A percentile compares a stretch with the other conserved stretches of the same genome.
phyloP scores from a whole-genome alignment of 768 basidiomycete genomes.

The Leccinum subgranulosum region DNA sequence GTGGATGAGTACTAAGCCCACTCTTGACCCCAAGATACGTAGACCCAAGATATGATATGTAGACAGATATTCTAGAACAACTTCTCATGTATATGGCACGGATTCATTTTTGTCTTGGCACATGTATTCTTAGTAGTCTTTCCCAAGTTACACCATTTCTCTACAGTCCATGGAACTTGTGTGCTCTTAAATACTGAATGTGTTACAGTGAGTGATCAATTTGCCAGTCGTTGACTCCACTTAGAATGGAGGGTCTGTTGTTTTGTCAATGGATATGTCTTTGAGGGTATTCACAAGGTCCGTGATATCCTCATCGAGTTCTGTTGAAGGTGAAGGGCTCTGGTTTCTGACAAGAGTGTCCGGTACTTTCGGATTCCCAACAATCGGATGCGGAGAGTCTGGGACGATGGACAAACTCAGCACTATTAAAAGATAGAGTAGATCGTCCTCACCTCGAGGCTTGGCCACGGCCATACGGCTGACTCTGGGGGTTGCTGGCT shows the following conservation, averaged over 20 bases:
- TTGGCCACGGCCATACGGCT: constrained; percentile 44
- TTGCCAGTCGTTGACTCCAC: not conserved
- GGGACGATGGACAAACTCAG: not conserved
- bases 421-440: not conserved
- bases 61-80: constrained; percentile 8
- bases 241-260: not conserved
- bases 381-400: constrained; percentile 16
- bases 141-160: not conserved
- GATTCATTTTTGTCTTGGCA: not conserved
- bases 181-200: not conserved
- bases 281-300: constrained; percentile 11
- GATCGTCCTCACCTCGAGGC: constrained; percentile 39
- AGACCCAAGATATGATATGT: constrained; percentile 8
- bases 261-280: constrained; percentile 10
- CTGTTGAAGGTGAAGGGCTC: not conserved
- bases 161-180: not conserved
- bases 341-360: not conserved
- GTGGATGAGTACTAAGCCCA: constrained; percentile 23
- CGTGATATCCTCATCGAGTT: constrained; percentile 4
- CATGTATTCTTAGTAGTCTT: constrained; percentile 4
- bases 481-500: constrained; percentile 33
- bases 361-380: not conserved
- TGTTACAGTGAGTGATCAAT: not conserved
- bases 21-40: constrained; percentile 5
- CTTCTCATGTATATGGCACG: constrained; percentile 3